Percentiles rank a stretch among this genome's conserved stretches.
phyloP scores from a whole-genome alignment of 2,329 filamentous ascomycete genomes.

The Colletotrichum spaethianum region DNA sequence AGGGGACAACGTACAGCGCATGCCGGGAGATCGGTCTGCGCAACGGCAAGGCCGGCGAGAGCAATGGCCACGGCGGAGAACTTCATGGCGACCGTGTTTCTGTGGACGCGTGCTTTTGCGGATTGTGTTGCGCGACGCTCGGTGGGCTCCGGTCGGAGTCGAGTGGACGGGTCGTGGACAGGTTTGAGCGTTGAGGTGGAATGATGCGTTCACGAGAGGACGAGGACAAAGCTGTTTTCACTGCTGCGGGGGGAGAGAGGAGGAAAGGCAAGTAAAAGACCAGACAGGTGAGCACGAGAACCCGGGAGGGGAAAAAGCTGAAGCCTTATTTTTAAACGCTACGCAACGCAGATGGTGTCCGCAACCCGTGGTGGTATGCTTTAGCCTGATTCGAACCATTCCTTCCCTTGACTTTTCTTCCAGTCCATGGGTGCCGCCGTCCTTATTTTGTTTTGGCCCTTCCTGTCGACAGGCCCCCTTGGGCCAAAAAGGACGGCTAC shows the following conservation, averaged over 20 bases:
- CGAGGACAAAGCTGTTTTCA: neutral
- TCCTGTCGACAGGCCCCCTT: conserved; percentile 14
- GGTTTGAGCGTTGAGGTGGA: conserved; percentile 21
- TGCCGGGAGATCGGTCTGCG: conserved; percentile 52
- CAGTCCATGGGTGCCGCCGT: conserved; percentile 10
- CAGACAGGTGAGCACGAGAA: neutral
- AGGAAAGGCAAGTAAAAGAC: neutral
- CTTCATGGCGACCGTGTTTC: conserved; percentile 53
- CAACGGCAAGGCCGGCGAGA: conserved; percentile 51
- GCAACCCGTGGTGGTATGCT: conserved; percentile 6
- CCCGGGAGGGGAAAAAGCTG: neutral
- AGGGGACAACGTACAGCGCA: conserved; percentile 55
- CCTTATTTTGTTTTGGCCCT: conserved; percentile 10
- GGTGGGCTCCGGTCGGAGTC: neutral
- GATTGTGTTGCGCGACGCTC: conserved; percentile 9
- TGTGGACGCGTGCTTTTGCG: neutral
- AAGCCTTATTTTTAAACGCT: conserved; percentile 9
- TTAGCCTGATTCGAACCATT: conserved; percentile 18
- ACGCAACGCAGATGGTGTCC: conserved; percentile 5
- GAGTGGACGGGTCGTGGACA: neutral
- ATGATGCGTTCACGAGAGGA: neutral
- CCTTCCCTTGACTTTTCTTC: too few species aligned
- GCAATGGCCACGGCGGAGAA: conserved; percentile 47
- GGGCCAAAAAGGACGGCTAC: conserved; percentile 5
- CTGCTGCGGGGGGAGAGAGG: neutral